Percentiles rank a stretch among this genome's conserved stretches.
These are phyloP conservation scores for Fusarium mundagurra DNA, from an alignment of 2,329 filamentous ascomycete genomes.

Conservation along the genomic window DNA sequence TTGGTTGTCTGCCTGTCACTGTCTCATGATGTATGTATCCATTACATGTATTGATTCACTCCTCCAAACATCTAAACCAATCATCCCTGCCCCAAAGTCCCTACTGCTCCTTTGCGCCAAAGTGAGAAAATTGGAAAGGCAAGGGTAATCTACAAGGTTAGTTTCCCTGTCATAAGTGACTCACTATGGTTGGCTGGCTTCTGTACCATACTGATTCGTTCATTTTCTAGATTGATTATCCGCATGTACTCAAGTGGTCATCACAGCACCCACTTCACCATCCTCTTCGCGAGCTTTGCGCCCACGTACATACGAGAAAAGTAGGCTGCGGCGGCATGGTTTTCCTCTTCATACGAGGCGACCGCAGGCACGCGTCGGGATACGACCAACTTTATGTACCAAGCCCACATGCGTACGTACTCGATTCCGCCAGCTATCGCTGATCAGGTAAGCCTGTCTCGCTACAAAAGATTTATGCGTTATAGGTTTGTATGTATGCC, in stretches of 20 bases:
- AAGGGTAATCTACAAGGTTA: constrained; percentile 26
- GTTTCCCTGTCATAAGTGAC: constrained; percentile 15
- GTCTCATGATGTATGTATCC: constrained; percentile 31
- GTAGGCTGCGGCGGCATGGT: constrained; percentile 39
- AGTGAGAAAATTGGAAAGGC: constrained; percentile 22
- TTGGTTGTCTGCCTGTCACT: constrained; percentile 17
- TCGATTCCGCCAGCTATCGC: constrained; percentile 32
- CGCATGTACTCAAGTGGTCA: constrained; percentile 24
- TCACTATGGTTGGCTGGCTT: constrained; percentile 34
- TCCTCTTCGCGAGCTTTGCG: constrained; percentile 26
- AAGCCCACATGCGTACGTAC: constrained; percentile 28
- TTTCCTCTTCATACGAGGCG: constrained; percentile 38
- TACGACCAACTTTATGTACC: constrained; percentile 26
- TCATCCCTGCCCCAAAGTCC: constrained; percentile 24
- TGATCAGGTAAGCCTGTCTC: constrained; percentile 31
- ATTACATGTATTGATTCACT: constrained; percentile 29
- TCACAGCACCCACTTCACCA: constrained; percentile 34
- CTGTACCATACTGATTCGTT: constrained; percentile 23
- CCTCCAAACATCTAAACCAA: constrained; percentile 19
- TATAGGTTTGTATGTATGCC: background rate
- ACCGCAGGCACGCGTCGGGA: constrained; percentile 26
- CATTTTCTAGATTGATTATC: constrained; percentile 26
- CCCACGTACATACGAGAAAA: constrained; percentile 38
- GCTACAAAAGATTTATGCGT: background rate
- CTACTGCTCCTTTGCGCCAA: constrained; percentile 9